phyloP scores from a whole-genome alignment of 805 yeast genomes.

The Myxozyma vanderwaltii region DNA sequence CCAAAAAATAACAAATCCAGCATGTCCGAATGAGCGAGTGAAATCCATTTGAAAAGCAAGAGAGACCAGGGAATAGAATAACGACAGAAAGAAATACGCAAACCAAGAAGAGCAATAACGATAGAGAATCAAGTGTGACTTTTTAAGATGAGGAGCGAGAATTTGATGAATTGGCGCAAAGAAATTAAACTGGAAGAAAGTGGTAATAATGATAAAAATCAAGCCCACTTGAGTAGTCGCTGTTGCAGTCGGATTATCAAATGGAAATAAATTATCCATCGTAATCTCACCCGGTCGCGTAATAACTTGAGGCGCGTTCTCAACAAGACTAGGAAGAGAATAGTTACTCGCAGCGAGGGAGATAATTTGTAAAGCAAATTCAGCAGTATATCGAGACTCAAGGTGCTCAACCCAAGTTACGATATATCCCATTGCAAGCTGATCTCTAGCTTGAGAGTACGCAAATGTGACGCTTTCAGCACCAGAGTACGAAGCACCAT shows the following conservation, averaged over 20 bases:
- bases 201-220: conserved; percentile 67
- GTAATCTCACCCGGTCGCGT: conserved; percentile 45
- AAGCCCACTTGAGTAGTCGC: conserved; percentile 79
- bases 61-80: conserved; percentile 61
- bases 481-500: conserved; percentile 38
- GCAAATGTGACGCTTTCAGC: conserved; percentile 45
- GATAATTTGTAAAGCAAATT: conserved; percentile 34
- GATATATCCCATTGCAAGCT: conserved; percentile 52
- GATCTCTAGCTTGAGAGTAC: conserved; percentile 69
- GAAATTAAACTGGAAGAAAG: conserved; percentile 70
- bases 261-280: conserved; percentile 54
- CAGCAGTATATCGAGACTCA: conserved; percentile 40
- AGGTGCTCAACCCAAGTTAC: conserved; percentile 49
- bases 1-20: conserved; percentile 78
- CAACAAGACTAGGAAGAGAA: conserved; percentile 36
- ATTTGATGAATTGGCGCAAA: conserved; percentile 56
- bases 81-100: conserved; percentile 58
- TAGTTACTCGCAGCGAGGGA: conserved; percentile 41
- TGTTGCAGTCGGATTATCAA: conserved; percentile 51
- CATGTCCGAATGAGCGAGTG: conserved; percentile 58
- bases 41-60: conserved; percentile 69
- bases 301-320: conserved; percentile 37
- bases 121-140: conserved; percentile 53
- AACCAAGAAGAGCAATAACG: conserved; percentile 54
- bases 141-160: conserved; percentile 51